Conservation (phyloP, 192 early-diverging fungal genomes). For the Linnemannia elongata region DNA sequence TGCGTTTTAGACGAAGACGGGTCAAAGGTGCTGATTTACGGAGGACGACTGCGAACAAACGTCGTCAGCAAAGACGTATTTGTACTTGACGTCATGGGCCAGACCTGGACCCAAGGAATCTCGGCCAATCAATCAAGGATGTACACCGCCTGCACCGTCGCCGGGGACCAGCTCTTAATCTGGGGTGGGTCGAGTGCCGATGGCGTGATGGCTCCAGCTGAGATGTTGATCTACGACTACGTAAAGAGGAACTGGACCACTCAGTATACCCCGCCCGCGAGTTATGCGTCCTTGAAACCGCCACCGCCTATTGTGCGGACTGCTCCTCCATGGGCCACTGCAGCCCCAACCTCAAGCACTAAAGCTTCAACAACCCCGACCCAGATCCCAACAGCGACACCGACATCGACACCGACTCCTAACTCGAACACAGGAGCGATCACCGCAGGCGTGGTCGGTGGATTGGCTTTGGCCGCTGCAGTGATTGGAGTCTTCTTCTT, state of each 20-base stretch:
- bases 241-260: conserved; percentile 12
- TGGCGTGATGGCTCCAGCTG: background rate
- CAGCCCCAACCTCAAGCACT: background rate
- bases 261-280: conserved; percentile 20
- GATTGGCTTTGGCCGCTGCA: background rate
- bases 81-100: conserved; percentile 18
- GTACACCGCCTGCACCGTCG: conserved; percentile 32
- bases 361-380: background rate
- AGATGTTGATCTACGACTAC: conserved; percentile 27
- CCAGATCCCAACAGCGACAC: background rate
- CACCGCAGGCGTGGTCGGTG: conserved; percentile 36
- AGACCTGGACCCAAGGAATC: conserved; percentile 6
- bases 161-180: conserved; percentile 29
- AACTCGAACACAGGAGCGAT: conserved; percentile 14
- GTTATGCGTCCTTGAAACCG: background rate
- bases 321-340: background rate
- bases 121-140: conserved; percentile 3
- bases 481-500: background rate
- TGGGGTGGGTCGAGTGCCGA: conserved; percentile 23
- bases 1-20: background rate
- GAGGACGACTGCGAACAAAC: background rate
- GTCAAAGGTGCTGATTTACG: background rate
- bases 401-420: background rate
- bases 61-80: conserved; percentile 15
- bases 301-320: background rate